Evolutionary conservation across 2,329 filamentous ascomycete species (phyloP).

Genomic region (Cladorrhinum sp.): DNA sequence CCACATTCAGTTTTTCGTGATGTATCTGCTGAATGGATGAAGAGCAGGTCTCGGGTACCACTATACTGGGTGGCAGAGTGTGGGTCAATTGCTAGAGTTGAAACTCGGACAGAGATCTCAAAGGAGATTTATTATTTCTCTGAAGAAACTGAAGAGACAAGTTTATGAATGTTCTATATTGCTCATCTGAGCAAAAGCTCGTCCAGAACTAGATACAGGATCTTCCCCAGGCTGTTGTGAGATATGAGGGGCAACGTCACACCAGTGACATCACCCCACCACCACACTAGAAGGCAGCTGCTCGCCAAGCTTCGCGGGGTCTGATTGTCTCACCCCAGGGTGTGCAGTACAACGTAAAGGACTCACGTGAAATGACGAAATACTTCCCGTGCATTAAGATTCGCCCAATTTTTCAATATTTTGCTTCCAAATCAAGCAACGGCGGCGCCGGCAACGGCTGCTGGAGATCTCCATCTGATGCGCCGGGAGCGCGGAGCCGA

Average conservation of each 20-base stretch:
- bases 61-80: background rate
- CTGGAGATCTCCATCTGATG: background rate
- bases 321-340: background rate
- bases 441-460: conserved; percentile 18
- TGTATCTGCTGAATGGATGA: no score
- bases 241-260: conserved; percentile 3
- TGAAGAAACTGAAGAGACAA: no score
- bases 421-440: conserved; percentile 7
- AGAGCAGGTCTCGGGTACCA: background rate
- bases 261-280: conserved; percentile 5
- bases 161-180: background rate
- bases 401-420: conserved; percentile 6
- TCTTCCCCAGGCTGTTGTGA: background rate
- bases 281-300: background rate
- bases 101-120: background rate
- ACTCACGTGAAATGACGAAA: conserved; percentile 30
- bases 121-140: no score
- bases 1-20: background rate
- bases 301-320: background rate
- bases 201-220: no score
- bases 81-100: background rate
- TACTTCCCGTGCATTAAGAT: conserved; percentile 8
- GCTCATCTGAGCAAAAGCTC: background rate
- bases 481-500: background rate
- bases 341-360: background rate